phyloP scores from a whole-genome alignment of 2,329 filamentous ascomycete species.

The Ascochyta fabae region DNA sequence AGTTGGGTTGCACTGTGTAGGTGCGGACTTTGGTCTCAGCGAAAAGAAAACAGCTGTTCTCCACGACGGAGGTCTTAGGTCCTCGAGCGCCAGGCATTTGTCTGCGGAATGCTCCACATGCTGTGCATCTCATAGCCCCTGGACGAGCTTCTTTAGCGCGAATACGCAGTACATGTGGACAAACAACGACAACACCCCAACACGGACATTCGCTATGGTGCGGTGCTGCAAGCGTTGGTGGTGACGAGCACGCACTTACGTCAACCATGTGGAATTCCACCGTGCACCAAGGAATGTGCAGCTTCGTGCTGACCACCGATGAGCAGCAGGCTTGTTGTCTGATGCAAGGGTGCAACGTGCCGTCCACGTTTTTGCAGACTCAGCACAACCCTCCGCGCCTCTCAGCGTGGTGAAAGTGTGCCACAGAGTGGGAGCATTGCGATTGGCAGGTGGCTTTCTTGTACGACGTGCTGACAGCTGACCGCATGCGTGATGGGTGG shows the following conservation, averaged over 20 bases:
- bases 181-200: no score
- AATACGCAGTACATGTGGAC: no score
- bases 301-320: constrained; percentile 18
- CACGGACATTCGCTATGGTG: background rate
- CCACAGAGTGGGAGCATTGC: constrained; percentile 28
- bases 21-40: constrained; percentile 15
- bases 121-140: no score
- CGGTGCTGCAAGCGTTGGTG: background rate
- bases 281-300: constrained; percentile 10
- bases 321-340: constrained; percentile 14
- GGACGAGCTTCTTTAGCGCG: no score
- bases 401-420: constrained; percentile 28
- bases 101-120: constrained; percentile 6
- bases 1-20: constrained; percentile 37
- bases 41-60: constrained; percentile 1
- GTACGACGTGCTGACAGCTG: constrained; percentile 21
- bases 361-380: constrained; percentile 42
- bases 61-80: background rate
- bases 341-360: constrained; percentile 46
- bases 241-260: background rate
- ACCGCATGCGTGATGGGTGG: constrained; percentile 20
- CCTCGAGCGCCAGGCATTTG: constrained; percentile 1
- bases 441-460: constrained; percentile 28
- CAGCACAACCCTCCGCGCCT: constrained; percentile 39
- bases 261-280: background rate